phyloP scores from a whole-genome alignment of 331 rosid species.

The Dryas integrifolia region DNA sequence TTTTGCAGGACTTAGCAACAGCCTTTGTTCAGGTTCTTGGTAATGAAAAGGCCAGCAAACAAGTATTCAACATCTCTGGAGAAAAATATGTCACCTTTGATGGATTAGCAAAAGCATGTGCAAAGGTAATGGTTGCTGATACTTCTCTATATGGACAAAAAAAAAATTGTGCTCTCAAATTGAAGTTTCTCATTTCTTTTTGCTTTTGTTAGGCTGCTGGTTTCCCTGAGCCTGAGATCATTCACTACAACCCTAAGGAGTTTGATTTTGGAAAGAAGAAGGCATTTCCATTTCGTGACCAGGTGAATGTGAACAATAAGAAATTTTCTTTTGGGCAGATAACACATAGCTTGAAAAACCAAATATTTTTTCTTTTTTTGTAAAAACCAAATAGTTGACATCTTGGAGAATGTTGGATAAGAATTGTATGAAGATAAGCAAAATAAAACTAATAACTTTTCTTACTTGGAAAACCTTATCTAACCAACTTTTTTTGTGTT shows the following conservation, averaged over 20 bases:
- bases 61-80: constrained; percentile 93
- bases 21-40: constrained; percentile 81
- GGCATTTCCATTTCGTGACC: constrained; percentile 91
- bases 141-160: constrained; percentile 4
- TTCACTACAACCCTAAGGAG: constrained; percentile 88
- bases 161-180: neutral
- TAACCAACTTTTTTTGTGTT: constrained; percentile 8
- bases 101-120: constrained; percentile 93
- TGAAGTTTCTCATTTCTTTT: neutral
- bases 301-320: constrained; percentile 39
- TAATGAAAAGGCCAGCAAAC: constrained; percentile 78
- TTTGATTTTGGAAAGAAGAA: constrained; percentile 92
- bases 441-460: neutral
- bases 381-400: too few species aligned
- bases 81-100: constrained; percentile 87
- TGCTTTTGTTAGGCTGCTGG: constrained; percentile 67
- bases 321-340: neutral
- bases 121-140: constrained; percentile 56
- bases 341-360: too few species aligned
- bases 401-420: neutral
- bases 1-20: constrained; percentile 77
- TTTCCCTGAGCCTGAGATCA: constrained; percentile 88
- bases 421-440: neutral
- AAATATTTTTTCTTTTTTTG: neutral
- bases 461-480: neutral